These are phyloP conservation scores for Ceratobasidium theobromae DNA, from an alignment of 1,284 basidiomycete species.

Conservation along the genomic window DNA sequence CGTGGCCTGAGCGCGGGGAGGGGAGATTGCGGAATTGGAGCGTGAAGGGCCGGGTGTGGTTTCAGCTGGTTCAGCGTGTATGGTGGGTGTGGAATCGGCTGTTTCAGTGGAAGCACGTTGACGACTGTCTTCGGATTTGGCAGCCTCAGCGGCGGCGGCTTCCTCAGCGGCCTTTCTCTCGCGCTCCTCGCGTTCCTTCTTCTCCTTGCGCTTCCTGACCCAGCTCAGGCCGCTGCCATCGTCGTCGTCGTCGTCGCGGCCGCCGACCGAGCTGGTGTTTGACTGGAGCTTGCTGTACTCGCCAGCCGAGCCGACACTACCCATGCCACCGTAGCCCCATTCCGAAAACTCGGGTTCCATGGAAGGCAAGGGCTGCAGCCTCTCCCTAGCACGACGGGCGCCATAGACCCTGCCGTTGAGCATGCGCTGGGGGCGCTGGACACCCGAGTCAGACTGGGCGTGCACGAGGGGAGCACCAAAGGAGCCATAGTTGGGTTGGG, in stretches of 20 bases:
- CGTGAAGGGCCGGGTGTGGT: neutral
- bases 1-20: too few species aligned
- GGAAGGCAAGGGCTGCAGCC: conserved; percentile 19
- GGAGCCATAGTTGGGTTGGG: conserved; percentile 25
- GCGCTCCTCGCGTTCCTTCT: conserved; percentile 51
- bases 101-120: neutral
- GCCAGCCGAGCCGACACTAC: conserved; percentile 50
- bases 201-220: conserved; percentile 60
- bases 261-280: conserved; percentile 41
- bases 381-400: conserved; percentile 44
- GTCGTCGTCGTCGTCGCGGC: conserved; percentile 50
- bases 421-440: conserved; percentile 49
- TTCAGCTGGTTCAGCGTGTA: conserved; percentile 18
- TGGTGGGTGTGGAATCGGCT: conserved; percentile 11
- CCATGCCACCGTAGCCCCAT: conserved; percentile 86
- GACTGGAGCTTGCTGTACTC: conserved; percentile 43
- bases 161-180: conserved; percentile 45
- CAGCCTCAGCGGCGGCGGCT: conserved; percentile 22
- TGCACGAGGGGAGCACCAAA: conserved; percentile 35
- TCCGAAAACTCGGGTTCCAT: conserved; percentile 74
- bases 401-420: conserved; percentile 79
- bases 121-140: conserved; percentile 12
- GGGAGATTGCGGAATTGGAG: conserved; percentile 17
- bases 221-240: conserved; percentile 76
- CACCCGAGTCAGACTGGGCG: conserved; percentile 22